Conservation (phyloP, 202 grass and related monocot species). For the Brachypodium distachyon region DNA sequence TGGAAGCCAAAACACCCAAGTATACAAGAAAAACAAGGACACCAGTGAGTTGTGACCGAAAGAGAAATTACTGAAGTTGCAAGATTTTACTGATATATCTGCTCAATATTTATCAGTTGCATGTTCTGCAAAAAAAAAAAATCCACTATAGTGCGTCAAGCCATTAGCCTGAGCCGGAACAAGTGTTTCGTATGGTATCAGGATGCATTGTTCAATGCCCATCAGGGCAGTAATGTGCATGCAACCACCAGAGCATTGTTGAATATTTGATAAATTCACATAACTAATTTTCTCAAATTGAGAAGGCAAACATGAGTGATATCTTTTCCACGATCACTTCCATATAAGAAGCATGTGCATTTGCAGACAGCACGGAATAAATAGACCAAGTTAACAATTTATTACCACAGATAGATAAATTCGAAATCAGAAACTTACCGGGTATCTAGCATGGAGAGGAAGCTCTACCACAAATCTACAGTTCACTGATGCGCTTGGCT, state of each 20-base stretch:
- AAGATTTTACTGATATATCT: not conserved
- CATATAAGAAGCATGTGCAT: not conserved
- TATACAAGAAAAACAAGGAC: not conserved
- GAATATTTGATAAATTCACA: not conserved
- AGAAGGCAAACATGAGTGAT: not conserved
- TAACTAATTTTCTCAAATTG: not conserved
- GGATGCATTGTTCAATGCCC: not conserved
- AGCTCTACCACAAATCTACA: slow-evolving; percentile 45
- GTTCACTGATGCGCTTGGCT: not conserved
- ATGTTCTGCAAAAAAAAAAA: not conserved
- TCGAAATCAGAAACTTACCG: slow-evolving; percentile 32
- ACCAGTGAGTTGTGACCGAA: not conserved
- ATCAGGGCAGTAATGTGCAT: not conserved
- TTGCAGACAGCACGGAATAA: not conserved
- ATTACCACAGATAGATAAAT: not conserved
- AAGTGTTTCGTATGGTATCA: not conserved
- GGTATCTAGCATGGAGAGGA: slow-evolving; percentile 92
- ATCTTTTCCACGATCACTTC: not conserved
- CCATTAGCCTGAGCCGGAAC: not conserved
- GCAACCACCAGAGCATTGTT: not conserved
- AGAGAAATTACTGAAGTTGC: not conserved
- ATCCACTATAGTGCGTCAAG: not conserved
- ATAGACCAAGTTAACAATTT: not conserved
- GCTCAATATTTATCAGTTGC: not conserved
- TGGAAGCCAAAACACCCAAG: not conserved